Evolutionary conservation across 768 basidiomycete genomes (phyloP).

Genomic region (Lactarius sp.): DNA sequence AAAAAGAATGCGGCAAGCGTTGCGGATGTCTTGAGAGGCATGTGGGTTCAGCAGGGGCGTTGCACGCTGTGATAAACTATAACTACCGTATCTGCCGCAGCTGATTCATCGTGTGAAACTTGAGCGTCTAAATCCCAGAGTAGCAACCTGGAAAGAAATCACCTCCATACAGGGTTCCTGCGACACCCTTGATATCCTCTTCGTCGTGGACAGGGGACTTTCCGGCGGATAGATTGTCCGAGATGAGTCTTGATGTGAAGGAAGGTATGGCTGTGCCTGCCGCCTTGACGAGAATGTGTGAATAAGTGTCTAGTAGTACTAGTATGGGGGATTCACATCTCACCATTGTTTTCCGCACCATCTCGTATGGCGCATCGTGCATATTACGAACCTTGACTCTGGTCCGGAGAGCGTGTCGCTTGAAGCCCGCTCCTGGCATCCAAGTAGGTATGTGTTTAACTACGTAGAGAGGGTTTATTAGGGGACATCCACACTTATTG

Average conservation of each 20-base stretch:
- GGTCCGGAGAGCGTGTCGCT: conserved; percentile 24
- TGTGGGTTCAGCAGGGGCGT: background rate
- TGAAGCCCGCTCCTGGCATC: conserved; percentile 27
- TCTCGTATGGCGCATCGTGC: conserved; percentile 24
- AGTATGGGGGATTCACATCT: background rate
- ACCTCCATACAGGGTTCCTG: conserved; percentile 26
- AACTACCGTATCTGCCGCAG: conserved; percentile 25
- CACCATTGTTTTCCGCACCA: conserved; percentile 22
- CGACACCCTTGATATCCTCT: conserved; percentile 25
- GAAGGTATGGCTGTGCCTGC: conserved; percentile 26
- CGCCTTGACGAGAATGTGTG: conserved; percentile 11
- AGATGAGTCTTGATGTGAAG: conserved; percentile 23
- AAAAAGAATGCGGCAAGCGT: conserved; percentile 24
- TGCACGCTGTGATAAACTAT: background rate
- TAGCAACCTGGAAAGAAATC: no score
- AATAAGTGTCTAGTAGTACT: background rate
- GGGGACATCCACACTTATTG: background rate
- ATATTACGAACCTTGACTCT: conserved; percentile 23
- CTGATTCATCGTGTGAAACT: conserved; percentile 11
- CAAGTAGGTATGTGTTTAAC: conserved; percentile 24
- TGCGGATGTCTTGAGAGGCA: conserved; percentile 21
- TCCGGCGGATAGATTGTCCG: conserved; percentile 16
- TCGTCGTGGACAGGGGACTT: conserved; percentile 15
- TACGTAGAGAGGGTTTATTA: background rate
- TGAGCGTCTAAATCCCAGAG: conserved; percentile 14